Percentiles rank a stretch among this genome's conserved stretches.
phyloP scores from a whole-genome alignment of 805 yeast species.

The Kodamaea fukazawae region DNA sequence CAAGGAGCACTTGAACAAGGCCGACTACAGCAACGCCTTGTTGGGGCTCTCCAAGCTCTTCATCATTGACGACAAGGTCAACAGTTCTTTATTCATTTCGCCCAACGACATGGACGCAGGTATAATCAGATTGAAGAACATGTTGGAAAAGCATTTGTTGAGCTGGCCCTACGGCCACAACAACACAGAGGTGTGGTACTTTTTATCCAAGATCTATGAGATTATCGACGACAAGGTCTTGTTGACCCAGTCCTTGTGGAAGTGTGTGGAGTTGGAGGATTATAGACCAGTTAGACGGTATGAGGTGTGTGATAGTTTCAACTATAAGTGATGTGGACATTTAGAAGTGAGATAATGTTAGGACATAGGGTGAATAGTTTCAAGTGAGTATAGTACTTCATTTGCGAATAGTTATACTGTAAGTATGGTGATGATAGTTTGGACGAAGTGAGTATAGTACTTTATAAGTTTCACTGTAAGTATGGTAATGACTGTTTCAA shows the following conservation, averaged over 20 bases:
- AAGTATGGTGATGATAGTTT: too few species aligned
- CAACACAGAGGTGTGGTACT: conserved; percentile 65
- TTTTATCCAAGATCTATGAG: conserved; percentile 62
- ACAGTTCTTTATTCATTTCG: conserved; percentile 46
- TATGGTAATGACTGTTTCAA: too few species aligned
- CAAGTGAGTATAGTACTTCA: too few species aligned
- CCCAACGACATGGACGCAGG: conserved; percentile 59
- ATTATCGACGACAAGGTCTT: conserved; percentile 48
- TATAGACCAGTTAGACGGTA: conserved; percentile 51
- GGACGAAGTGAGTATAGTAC: too few species aligned
- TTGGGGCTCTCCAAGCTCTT: conserved; percentile 55
- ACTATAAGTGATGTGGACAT: conserved; percentile 2
- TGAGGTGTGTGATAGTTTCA: conserved; percentile 27
- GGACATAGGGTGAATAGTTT: too few species aligned
- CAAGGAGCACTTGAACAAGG: conserved; percentile 21
- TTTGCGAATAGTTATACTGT: too few species aligned
- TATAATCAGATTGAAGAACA: conserved; percentile 50
- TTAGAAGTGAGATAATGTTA: too few species aligned
- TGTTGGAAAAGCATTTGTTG: conserved; percentile 36
- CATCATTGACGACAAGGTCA: conserved; percentile 37
- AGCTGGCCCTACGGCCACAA: conserved; percentile 42
- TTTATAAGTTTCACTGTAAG: too few species aligned
- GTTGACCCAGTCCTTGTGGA: conserved; percentile 54
- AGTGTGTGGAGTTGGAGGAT: conserved; percentile 63
- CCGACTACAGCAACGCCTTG: conserved; percentile 48